Evolutionary conservation across 345 rosid species (phyloP).

Genomic region (Lumnitzera racemosa): DNA sequence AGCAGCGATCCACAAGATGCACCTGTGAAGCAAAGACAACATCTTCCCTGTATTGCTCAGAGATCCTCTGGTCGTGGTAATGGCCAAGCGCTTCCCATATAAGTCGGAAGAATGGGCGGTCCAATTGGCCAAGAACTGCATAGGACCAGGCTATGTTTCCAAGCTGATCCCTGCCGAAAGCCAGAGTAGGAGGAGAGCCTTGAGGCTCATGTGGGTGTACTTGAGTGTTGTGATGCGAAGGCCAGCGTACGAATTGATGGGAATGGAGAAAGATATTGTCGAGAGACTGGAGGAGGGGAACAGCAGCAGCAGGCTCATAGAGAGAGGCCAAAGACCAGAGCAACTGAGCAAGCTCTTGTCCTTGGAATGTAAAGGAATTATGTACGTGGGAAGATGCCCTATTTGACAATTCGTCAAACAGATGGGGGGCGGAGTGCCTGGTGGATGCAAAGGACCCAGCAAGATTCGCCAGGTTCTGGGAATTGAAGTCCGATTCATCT

Average conservation of each 20-base stretch:
- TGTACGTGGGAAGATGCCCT: constrained; percentile 46
- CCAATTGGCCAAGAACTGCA: constrained; percentile 74
- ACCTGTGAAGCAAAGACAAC: constrained; percentile 87
- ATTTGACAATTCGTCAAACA: constrained; percentile 57
- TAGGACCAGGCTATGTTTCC: constrained; percentile 97
- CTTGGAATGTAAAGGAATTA: constrained; percentile 31
- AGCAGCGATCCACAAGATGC: constrained; percentile 77
- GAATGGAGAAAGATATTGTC: constrained; percentile 45
- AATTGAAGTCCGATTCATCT: constrained; percentile 58
- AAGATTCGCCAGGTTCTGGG: constrained; percentile 86
- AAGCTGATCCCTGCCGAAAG: constrained; percentile 71
- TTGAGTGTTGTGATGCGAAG: constrained; percentile 15
- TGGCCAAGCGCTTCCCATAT: constrained; percentile 51
- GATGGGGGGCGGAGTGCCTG: constrained; percentile 71
- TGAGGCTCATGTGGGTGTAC: constrained; percentile 6
- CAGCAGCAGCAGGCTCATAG: constrained; percentile 54
- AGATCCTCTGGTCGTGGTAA: constrained; percentile 72
- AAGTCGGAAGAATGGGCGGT: constrained; percentile 56
- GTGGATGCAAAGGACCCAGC: constrained; percentile 92
- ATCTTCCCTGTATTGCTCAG: constrained; percentile 84
- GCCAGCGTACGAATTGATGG: constrained; percentile 43
- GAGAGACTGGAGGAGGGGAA: constrained; percentile 65
- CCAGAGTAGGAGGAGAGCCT: constrained; percentile 37
- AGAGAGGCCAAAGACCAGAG: constrained; percentile 94
- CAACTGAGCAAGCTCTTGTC: constrained; percentile 83